Evolutionary conservation across 208 protist species (phyloP).

Genomic region (Crithidia fasciculata): DNA sequence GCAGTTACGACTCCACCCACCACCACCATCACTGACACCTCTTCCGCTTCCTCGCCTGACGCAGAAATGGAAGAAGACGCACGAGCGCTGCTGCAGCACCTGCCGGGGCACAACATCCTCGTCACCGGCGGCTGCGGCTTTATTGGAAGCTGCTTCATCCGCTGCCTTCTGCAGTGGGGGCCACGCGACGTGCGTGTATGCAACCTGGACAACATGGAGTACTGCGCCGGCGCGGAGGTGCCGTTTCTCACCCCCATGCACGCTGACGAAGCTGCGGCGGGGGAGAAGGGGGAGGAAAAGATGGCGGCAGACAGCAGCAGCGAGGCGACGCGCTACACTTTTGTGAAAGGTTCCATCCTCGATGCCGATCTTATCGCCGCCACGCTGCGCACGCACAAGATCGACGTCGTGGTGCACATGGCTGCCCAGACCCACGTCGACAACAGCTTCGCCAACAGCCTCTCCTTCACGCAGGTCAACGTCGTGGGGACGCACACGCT

Average conservation of each 20-base stretch:
- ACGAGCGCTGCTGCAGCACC: conserved; percentile 25
- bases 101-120: conserved; percentile 54
- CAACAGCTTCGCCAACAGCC: conserved; percentile 93
- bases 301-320: not conserved
- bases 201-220: conserved; percentile 92
- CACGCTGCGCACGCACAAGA: conserved; percentile 65
- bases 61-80: not conserved
- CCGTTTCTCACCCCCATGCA: conserved; percentile 6
- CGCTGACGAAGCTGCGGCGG: not conserved
- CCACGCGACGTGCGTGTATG: conserved; percentile 78
- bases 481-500: conserved; percentile 95
- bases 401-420: conserved; percentile 96
- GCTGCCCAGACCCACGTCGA: conserved; percentile 96
- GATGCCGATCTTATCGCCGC: conserved; percentile 68
- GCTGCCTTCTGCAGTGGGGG: conserved; percentile 51
- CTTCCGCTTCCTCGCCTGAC: not conserved
- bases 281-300: not conserved
- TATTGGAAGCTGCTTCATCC: conserved; percentile 84
- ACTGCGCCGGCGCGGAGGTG: conserved; percentile 64
- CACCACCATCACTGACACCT: not conserved
- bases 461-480: conserved; percentile 94
- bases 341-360: conserved; percentile 84
- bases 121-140: conserved; percentile 86
- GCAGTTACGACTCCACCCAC: no score
- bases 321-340: conserved; percentile 70